Percentiles rank a stretch among this genome's conserved stretches.
These are phyloP conservation scores for Sarocladiaceae sp. DNA, from an alignment of 2,329 filamentous ascomycete genomes.

Conservation along the genomic window DNA sequence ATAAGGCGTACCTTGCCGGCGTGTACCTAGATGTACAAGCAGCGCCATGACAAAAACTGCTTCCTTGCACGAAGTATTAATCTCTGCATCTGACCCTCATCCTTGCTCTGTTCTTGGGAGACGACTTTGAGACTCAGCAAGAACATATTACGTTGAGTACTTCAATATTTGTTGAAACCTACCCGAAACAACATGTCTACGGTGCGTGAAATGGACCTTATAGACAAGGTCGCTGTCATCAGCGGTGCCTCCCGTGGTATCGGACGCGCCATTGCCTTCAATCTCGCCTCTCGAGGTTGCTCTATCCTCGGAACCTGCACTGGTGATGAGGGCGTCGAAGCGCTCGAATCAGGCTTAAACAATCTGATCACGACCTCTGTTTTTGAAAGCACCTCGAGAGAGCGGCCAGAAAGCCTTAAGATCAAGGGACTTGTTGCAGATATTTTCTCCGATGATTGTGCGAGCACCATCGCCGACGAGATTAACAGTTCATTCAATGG, in stretches of 20 bases:
- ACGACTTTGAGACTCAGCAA: too few relatives aligned
- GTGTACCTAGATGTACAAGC: too few relatives aligned
- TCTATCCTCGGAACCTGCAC: conserved; percentile 28
- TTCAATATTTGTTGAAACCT: too few relatives aligned
- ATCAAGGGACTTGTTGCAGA: conserved; percentile 25
- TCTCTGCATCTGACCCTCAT: too few relatives aligned
- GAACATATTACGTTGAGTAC: too few relatives aligned
- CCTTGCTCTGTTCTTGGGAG: too few relatives aligned
- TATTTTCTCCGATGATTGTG: conserved; percentile 23
- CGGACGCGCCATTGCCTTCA: conserved; percentile 21
- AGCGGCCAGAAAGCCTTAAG: conserved; percentile 13
- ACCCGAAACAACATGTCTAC: too few relatives aligned
- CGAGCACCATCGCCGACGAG: conserved; percentile 21
- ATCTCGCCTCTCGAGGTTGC: conserved; percentile 24
- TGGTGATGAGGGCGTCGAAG: conserved; percentile 14
- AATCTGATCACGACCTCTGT: conserved; percentile 16
- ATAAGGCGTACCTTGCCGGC: too few relatives aligned
- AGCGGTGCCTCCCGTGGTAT: conserved; percentile 15
- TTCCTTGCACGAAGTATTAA: too few relatives aligned
- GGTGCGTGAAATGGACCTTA: not conserved
- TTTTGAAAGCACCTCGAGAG: conserved; percentile 15
- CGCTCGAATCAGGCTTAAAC: conserved; percentile 17
- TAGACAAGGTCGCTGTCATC: not conserved
- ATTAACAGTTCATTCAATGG: conserved; percentile 18
- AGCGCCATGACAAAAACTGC: too few relatives aligned